Evolutionary conservation across 495 filamentous ascomycete species (phyloP).

Genomic region (Tuber magnatum): DNA sequence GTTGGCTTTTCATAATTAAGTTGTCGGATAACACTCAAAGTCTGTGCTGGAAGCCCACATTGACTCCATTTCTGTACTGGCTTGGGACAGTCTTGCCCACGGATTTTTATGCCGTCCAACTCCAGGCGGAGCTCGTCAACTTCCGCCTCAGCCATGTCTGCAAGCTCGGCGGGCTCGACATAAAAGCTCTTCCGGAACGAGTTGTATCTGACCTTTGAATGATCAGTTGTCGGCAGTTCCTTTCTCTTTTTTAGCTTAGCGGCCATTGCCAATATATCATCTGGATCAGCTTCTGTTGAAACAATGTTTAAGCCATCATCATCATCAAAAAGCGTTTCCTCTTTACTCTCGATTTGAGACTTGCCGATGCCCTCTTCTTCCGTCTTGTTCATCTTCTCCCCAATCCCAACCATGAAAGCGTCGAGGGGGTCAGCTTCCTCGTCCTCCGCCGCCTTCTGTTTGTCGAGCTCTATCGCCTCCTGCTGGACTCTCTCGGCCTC

Average conservation of each 20-base stretch:
- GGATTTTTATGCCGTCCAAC: constrained; percentile 90
- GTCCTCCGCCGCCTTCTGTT: constrained; percentile 44
- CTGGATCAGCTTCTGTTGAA: constrained; percentile 64
- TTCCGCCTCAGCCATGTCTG: constrained; percentile 79
- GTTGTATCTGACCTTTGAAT: constrained; percentile 74
- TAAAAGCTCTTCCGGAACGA: constrained; percentile 91
- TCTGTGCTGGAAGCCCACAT: constrained; percentile 78
- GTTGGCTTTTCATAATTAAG: constrained; percentile 86
- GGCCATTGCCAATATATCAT: constrained; percentile 79
- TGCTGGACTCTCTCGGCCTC: constrained; percentile 44
- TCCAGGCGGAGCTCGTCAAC: constrained; percentile 72
- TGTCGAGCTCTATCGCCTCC: constrained; percentile 34
- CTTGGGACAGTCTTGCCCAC: constrained; percentile 76
- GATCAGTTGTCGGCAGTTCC: constrained; percentile 79
- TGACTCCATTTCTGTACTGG: constrained; percentile 96
- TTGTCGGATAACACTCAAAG: constrained; percentile 75
- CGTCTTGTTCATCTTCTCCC: constrained; percentile 46
- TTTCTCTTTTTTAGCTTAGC: constrained; percentile 90
- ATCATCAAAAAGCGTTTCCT: constrained; percentile 78
- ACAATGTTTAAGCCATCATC: constrained; percentile 71
- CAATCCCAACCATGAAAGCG: constrained; percentile 85
- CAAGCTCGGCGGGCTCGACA: constrained; percentile 75
- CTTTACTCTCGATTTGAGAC: constrained; percentile 51
- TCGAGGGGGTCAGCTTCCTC: constrained; percentile 83
- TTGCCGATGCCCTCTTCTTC: constrained; percentile 23